Conservation (phyloP, 2,329 filamentous ascomycete species). For the Phoma sp. region DNA sequence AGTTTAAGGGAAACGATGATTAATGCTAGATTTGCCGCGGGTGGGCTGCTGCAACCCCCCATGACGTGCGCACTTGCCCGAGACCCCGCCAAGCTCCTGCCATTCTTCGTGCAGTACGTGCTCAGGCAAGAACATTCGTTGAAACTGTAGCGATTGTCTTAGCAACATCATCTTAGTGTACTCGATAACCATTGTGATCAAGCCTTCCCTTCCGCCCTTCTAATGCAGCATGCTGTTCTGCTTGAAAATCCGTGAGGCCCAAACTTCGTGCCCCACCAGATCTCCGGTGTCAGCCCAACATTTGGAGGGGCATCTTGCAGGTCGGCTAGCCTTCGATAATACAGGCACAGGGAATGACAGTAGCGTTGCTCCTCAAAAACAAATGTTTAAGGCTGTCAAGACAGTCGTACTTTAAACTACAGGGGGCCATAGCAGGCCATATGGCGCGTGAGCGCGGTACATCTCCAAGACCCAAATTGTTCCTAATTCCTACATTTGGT, state of each 20-base stretch:
- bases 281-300: conserved; percentile 1
- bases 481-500: conserved; percentile 7
- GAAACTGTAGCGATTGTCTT: neutral
- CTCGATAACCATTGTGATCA: neutral
- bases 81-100: conserved; percentile 25
- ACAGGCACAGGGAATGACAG: neutral
- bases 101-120: conserved; percentile 13
- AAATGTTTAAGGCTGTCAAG: neutral
- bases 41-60: conserved; percentile 23
- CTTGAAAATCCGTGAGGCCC: neutral
- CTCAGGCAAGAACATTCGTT: neutral
- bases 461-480: conserved; percentile 8
- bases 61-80: conserved; percentile 34
- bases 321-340: neutral
- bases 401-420: conserved; percentile 11
- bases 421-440: neutral
- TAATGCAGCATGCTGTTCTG: neutral
- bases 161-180: neutral
- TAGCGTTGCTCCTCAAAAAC: neutral
- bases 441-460: conserved; percentile 12
- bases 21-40: conserved; percentile 14
- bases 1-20: conserved; percentile 12
- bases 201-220: neutral
- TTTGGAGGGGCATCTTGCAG: conserved; percentile 4
- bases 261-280: conserved; percentile 2